A percentile compares a stretch with the other conserved stretches of the same genome.
Evolutionary conservation across 1,284 basidiomycete species (phyloP).

Genomic region (Sporisorium graminicola): DNA sequence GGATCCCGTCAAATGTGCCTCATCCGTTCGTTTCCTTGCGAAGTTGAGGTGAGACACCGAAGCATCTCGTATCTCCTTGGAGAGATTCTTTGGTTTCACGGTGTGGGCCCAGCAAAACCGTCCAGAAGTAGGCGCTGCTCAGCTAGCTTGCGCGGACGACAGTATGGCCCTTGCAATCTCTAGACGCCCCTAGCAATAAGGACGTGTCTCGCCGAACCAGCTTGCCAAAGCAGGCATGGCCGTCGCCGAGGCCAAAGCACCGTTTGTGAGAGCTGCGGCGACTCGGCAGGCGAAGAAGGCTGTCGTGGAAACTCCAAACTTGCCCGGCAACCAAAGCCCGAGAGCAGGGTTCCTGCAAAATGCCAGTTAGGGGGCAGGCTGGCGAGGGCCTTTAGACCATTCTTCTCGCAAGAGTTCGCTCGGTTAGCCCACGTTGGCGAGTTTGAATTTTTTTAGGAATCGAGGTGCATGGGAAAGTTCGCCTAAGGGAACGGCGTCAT

Average conservation of each 20-base stretch:
- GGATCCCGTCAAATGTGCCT: not conserved
- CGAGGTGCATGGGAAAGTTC: constrained; percentile 31
- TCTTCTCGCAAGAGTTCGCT: constrained; percentile 9
- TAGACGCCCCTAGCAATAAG: no score
- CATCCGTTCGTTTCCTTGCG: not conserved
- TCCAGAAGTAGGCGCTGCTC: no score
- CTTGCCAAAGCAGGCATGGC: not conserved
- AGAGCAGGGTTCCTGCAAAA: not conserved
- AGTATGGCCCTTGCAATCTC: not conserved
- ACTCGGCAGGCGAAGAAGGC: not conserved
- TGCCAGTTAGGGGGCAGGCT: not conserved
- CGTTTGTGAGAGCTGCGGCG: constrained; percentile 3
- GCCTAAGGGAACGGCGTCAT: not conserved
- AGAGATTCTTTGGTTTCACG: not conserved
- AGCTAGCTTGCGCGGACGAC: no score
- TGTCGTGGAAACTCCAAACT: not conserved
- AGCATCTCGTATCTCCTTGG: not conserved
- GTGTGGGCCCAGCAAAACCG: no score
- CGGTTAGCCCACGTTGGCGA: constrained; percentile 18
- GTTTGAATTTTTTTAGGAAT: not conserved
- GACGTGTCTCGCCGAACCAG: not conserved
- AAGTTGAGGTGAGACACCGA: not conserved
- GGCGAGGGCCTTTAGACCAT: not conserved
- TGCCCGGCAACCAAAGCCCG: constrained; percentile 4
- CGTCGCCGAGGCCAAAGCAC: not conserved